A percentile compares a stretch with the other conserved stretches of the same genome.
Conservation (phyloP, 192 early-diverging fungal genomes). For the Mortierella alpina region DNA sequence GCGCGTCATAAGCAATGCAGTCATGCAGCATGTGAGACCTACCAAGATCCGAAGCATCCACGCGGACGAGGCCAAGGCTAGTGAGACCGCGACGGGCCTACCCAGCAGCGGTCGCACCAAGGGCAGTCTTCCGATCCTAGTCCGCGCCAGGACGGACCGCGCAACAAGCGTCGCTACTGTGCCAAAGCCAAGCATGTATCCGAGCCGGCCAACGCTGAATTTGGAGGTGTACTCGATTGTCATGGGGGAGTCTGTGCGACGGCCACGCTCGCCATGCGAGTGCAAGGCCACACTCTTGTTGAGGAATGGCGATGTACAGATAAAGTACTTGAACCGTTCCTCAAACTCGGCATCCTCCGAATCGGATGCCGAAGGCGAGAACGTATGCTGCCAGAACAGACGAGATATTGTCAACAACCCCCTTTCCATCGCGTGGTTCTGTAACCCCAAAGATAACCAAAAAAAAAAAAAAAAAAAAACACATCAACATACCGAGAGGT, state of each 20-base stretch:
- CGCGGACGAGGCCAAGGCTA: conserved; percentile 28
- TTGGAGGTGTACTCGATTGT: conserved; percentile 33
- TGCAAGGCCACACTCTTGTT: conserved; percentile 58
- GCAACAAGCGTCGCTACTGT: conserved; percentile 28
- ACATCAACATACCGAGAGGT: conserved; percentile 23
- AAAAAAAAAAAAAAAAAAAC: conserved; percentile 3
- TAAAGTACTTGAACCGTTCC: conserved; percentile 69
- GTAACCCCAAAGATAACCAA: no score
- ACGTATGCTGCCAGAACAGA: conserved; percentile 53
- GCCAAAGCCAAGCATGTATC: conserved; percentile 35
- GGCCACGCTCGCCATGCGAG: conserved; percentile 47
- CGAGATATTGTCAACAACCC: not conserved
- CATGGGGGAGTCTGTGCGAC: conserved; percentile 32
- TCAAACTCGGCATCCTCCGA: conserved; percentile 65
- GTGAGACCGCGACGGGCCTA: conserved; percentile 24
- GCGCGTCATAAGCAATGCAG: no score
- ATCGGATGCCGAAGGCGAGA: conserved; percentile 58
- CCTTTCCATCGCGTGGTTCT: not conserved
- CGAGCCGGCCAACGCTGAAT: conserved; percentile 36
- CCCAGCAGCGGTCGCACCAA: conserved; percentile 27
- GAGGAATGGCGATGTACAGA: conserved; percentile 67
- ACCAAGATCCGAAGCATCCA: conserved; percentile 48
- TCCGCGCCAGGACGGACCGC: conserved; percentile 24
- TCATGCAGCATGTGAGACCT: conserved; percentile 1
- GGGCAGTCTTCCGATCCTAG: conserved; percentile 20